Base-by-base conservation (phyloP, 1,284 basidiomycete genomes). In the Apiotrichum porosum region DNA sequence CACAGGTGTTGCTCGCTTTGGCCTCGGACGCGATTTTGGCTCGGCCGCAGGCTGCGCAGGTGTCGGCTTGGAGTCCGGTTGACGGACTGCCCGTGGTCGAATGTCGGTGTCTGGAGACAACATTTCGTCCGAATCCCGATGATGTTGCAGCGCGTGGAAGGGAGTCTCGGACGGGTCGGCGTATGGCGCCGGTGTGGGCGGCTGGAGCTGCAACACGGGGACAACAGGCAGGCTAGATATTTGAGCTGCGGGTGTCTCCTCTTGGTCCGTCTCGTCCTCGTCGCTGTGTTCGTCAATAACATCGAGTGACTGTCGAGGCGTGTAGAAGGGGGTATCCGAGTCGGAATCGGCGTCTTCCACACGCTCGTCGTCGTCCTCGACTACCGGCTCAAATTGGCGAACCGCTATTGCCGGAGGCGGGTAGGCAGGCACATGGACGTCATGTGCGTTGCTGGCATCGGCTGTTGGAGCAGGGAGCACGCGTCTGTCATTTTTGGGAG, bases 251-350 rank as follows among this genome's bases (percentile, higher is more conserved):
- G 51, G 51, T 9, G 44, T 53, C 13, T 23, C 46, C 12, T 18
- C 10, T 12, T 21, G 28, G 37, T n/a, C 14, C 14, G 36, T 14
- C 9, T 9, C 37, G 10, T 22, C 15, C 9, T 34, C 34, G 2
- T 31, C 33, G 15, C 12, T 9, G 19, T 42, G 21, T 9, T 36
- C 33, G 12, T 30, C 18, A n/a, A 14, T 22, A 6, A 37, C 40
- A 17, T 49, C 45, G 19, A 52, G 22, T 12, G 52, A 54, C 33
- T 45, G 40, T 1, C 45, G 42, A 1, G 54, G 54, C 14, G 51
- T 52, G 37, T 46, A 49, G 36, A 37, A 49, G 13, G 24, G 39
- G 12, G 49, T 45, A 17, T 43, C 26, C 6, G 51, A 48, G 14
- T 37, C 30, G 9, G 49, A 33, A 22, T 43, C 43, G 33, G 37